Conservation (phyloP, 106 monocot species). For the Apostasia ramifera region DNA sequence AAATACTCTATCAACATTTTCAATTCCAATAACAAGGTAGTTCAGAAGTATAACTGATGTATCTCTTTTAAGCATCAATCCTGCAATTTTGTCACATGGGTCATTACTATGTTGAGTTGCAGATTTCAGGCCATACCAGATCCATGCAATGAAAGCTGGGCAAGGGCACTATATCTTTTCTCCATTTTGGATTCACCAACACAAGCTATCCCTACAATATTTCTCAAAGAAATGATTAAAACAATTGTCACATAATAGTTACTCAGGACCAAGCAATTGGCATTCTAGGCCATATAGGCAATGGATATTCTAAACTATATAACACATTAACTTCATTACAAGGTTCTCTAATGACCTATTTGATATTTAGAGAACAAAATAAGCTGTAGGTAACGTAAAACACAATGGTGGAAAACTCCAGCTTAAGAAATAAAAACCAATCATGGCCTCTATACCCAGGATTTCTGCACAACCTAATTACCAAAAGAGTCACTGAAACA, state of each 20-base stretch:
- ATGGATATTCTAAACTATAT: too few relatives aligned
- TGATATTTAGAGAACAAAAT: too few relatives aligned
- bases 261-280: too few relatives aligned
- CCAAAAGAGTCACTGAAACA: too few relatives aligned
- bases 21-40: neutral
- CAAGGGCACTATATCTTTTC: constrained; percentile 10
- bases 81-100: neutral
- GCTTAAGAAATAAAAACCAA: too few relatives aligned
- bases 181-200: constrained; percentile 13
- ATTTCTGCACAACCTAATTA: too few relatives aligned
- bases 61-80: constrained; percentile 3
- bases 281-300: too few relatives aligned
- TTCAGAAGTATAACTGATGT: neutral
- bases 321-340: too few relatives aligned
- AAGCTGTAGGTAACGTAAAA: too few relatives aligned
- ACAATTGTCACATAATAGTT: neutral
- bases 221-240: constrained; percentile 6
- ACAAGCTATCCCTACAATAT: constrained; percentile 19
- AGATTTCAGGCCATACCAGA: constrained; percentile 21
- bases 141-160: constrained; percentile 8
- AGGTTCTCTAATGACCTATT: too few relatives aligned
- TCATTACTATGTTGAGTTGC: neutral
- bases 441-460: too few relatives aligned
- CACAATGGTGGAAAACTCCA: too few relatives aligned
- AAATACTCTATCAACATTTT: neutral